Conservation (phyloP, 2,329 filamentous ascomycete genomes). For the Aureobasidium lini region DNA sequence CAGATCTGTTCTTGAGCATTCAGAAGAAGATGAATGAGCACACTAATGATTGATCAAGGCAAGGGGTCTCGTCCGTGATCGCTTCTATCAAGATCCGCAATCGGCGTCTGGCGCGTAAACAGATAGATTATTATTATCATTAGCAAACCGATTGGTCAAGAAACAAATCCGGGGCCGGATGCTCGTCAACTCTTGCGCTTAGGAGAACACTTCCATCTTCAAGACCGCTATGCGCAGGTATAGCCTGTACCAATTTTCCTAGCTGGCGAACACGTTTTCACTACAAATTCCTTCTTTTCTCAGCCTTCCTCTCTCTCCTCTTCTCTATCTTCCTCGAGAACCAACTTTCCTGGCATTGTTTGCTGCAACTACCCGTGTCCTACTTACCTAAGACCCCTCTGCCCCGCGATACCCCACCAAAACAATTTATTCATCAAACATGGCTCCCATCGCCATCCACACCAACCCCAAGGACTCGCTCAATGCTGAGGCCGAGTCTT, state of each 20-base stretch:
- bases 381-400: not conserved
- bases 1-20: not conserved
- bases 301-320: not conserved
- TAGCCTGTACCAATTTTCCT: conserved; percentile 2
- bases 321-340: not conserved
- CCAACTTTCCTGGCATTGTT: not conserved
- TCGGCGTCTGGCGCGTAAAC: not conserved
- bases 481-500: conserved; percentile 35
- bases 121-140: not conserved
- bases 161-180: not conserved
- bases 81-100: not conserved
- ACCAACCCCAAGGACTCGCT: conserved; percentile 22
- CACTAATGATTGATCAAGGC: not conserved
- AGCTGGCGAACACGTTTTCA: conserved; percentile 11
- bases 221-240: not conserved
- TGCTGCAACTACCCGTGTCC: not conserved
- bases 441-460: conserved; percentile 31
- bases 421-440: conserved; percentile 15
- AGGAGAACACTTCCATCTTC: not conserved
- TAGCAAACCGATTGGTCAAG: not conserved
- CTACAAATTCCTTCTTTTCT: conserved; percentile 11
- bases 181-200: conserved; percentile 7
- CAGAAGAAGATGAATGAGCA: not conserved
- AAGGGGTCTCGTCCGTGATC: not conserved
- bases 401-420: conserved; percentile 12